Percentiles rank a stretch among this genome's conserved stretches.
phyloP scores from a whole-genome alignment of 2,329 filamentous ascomycete species.

The Mollisiaceae sp. region DNA sequence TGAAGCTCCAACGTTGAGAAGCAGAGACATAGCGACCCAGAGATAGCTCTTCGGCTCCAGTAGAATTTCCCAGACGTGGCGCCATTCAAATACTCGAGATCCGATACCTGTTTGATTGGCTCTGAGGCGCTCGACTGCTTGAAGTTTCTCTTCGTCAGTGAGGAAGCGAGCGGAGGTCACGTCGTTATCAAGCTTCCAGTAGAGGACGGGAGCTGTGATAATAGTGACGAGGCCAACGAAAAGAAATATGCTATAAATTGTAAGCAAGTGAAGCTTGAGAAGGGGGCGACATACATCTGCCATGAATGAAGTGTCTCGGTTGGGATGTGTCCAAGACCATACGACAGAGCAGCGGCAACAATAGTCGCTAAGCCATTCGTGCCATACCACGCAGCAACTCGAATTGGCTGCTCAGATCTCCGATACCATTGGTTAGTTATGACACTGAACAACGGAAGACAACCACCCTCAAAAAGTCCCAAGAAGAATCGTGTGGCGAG shows the following conservation, averaged over 20 bases:
- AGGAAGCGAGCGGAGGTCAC: conserved; percentile 57
- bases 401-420: conserved; percentile 46
- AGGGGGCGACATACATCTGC: conserved; percentile 41
- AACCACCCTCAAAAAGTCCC: conserved; percentile 72
- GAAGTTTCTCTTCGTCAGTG: conserved; percentile 66
- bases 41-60: conserved; percentile 60
- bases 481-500: conserved; percentile 84
- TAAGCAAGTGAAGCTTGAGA: conserved; percentile 56
- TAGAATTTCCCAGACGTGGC: conserved; percentile 62
- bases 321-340: conserved; percentile 49
- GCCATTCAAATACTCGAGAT: conserved; percentile 70
- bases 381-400: conserved; percentile 44
- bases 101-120: conserved; percentile 78
- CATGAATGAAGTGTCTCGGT: conserved; percentile 46
- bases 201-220: conserved; percentile 60
- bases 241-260: conserved; percentile 64
- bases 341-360: conserved; percentile 41
- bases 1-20: conserved; percentile 67
- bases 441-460: conserved; percentile 46
- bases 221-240: conserved; percentile 67
- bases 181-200: conserved; percentile 64
- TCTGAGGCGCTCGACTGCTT: conserved; percentile 73
- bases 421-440: conserved; percentile 48
- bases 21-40: conserved; percentile 63
- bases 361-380: conserved; percentile 42